Conservation (phyloP, 192 early-diverging fungal genomes). For the Umbelopsis sp. region DNA sequence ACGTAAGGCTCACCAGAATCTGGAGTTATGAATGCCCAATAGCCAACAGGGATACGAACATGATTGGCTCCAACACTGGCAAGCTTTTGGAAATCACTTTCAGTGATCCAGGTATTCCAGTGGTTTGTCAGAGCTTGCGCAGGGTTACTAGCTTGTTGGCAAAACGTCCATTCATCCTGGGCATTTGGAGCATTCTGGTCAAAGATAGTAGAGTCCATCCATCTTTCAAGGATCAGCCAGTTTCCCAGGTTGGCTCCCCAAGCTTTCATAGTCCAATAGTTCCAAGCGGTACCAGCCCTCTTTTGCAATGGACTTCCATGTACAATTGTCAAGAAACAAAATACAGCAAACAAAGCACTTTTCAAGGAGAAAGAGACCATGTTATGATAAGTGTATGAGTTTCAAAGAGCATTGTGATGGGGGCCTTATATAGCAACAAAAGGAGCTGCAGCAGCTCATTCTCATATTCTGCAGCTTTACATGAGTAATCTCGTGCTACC, state of each 20-base stretch:
- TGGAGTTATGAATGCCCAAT: constrained; percentile 62
- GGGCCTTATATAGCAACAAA: too few relatives aligned
- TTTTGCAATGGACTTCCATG: constrained; percentile 10
- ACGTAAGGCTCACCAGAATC: constrained; percentile 61
- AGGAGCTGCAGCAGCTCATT: too few relatives aligned
- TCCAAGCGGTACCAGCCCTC: constrained; percentile 27
- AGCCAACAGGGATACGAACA: constrained; percentile 61
- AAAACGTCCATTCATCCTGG: constrained; percentile 62
- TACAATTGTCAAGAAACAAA: background rate
- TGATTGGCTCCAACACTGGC: constrained; percentile 53
- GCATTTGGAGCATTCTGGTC: constrained; percentile 39
- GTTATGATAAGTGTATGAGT: too few relatives aligned
- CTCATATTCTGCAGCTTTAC: too few relatives aligned
- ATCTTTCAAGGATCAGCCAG: constrained; percentile 61
- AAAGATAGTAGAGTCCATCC: constrained; percentile 57
- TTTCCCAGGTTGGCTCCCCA: constrained; percentile 64
- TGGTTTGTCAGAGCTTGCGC: constrained; percentile 40
- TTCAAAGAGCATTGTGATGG: too few relatives aligned
- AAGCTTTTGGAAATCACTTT: constrained; percentile 51
- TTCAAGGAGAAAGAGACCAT: constrained; percentile 1
- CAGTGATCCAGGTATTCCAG: constrained; percentile 62
- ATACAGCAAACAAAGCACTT: background rate
- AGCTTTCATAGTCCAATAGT: constrained; percentile 37
- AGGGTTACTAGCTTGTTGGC: constrained; percentile 47
- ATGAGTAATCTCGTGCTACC: too few relatives aligned